Percentiles rank a stretch among this genome's conserved stretches.
Conservation (phyloP, 2,329 filamentous ascomycete genomes). For the Botrytis elliptica region DNA sequence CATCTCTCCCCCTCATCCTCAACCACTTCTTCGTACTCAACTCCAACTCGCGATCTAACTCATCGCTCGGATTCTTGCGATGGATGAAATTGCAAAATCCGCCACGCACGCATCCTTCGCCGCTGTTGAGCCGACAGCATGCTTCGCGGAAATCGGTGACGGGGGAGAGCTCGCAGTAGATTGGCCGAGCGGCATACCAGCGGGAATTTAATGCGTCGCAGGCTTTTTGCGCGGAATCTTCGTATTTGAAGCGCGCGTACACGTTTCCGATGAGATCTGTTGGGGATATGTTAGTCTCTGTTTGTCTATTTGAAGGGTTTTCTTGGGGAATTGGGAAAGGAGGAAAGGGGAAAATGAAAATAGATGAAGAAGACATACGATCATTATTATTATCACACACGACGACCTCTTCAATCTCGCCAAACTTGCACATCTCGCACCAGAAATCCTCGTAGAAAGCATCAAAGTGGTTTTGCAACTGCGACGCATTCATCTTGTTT, state of each 20-base stretch:
- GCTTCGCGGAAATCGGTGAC: constrained; percentile 98
- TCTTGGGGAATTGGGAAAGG: neutral
- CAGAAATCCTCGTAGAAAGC: constrained; percentile 99
- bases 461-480: constrained; percentile 99
- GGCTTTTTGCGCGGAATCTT: constrained; percentile 89
- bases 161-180: constrained; percentile 96
- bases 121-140: constrained; percentile 89
- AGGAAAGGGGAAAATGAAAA: neutral
- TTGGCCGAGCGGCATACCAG: constrained; percentile 95
- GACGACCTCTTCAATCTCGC: constrained; percentile 94
- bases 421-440: constrained; percentile 99
- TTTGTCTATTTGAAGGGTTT: constrained; percentile 25
- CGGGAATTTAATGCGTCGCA: constrained; percentile 92
- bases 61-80: constrained; percentile 86
- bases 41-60: constrained; percentile 84
- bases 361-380: constrained; percentile 24
- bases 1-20: constrained; percentile 77
- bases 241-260: constrained; percentile 99
- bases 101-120: constrained; percentile 91
- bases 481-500: constrained; percentile 92
- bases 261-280: constrained; percentile 95
- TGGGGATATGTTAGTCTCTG: neutral
- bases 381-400: constrained; percentile 99
- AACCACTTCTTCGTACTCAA: constrained; percentile 97
- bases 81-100: constrained; percentile 99